phyloP scores from a whole-genome alignment of 2,329 filamentous ascomycete species.

The Phialophora expanda region DNA sequence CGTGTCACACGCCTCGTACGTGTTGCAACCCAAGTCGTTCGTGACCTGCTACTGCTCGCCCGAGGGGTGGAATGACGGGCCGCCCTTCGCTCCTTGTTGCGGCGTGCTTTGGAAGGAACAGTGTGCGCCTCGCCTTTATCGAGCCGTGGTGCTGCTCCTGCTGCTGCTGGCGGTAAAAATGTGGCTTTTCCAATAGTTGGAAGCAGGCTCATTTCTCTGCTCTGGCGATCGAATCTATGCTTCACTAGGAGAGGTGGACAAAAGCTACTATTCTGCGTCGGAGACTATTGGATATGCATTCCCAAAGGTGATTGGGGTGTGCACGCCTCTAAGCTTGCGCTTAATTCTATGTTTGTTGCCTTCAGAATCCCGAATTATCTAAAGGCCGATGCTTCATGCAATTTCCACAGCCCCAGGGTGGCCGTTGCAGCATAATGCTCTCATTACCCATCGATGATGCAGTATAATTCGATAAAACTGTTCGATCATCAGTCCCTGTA shows the following conservation, averaged over 20 bases:
- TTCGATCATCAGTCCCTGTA: constrained; percentile 57
- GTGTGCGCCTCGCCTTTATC: too few species aligned
- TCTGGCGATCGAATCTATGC: not conserved
- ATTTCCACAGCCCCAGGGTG: not conserved
- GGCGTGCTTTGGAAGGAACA: too few species aligned
- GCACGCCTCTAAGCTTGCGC: not conserved
- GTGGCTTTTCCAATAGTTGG: not conserved
- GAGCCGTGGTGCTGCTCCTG: too few species aligned
- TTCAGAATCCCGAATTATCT: not conserved
- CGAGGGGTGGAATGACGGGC: too few species aligned
- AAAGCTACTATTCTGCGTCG: not conserved
- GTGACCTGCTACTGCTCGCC: too few species aligned
- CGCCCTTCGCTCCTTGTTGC: too few species aligned
- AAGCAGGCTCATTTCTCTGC: not conserved
- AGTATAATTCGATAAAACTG: not conserved
- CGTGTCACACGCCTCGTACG: too few species aligned
- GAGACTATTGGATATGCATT: not conserved
- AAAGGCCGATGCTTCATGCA: not conserved
- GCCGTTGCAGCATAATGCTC: not conserved
- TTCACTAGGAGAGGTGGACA: not conserved
- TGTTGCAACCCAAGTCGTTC: too few species aligned
- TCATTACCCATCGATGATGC: not conserved
- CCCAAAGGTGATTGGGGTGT: not conserved
- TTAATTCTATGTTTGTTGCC: not conserved
- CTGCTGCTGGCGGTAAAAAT: too few species aligned